A percentile compares a stretch with the other conserved stretches of the same genome.
Conservation (phyloP, 768 basidiomycete species). For the Clathrus columnatus region DNA sequence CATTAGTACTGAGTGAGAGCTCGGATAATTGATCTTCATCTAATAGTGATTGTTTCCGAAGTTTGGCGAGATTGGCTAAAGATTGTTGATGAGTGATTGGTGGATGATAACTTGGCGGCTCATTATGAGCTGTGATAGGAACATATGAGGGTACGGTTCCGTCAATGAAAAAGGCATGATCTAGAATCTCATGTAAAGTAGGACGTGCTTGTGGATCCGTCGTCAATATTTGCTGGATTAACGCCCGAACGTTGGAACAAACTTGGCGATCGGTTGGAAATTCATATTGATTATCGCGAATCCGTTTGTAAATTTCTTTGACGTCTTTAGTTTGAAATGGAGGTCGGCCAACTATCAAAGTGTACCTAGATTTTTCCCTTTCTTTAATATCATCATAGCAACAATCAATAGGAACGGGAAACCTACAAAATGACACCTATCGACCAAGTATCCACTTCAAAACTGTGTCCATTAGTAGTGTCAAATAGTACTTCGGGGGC, state of each 20-base stretch:
- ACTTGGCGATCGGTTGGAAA: conserved; percentile 75
- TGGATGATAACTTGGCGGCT: conserved; percentile 64
- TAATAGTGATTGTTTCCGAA: conserved; percentile 53
- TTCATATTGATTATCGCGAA: conserved; percentile 87
- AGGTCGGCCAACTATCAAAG: conserved; percentile 87
- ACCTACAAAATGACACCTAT: conserved; percentile 81
- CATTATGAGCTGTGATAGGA: conserved; percentile 69
- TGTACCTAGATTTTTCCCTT: conserved; percentile 58
- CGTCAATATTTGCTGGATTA: conserved; percentile 80
- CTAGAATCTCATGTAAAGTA: conserved; percentile 74
- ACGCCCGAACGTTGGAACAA: conserved; percentile 60
- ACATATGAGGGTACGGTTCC: conserved; percentile 79
- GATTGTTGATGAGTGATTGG: conserved; percentile 50
- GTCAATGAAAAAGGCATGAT: conserved; percentile 73
- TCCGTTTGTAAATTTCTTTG: conserved; percentile 92
- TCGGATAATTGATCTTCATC: conserved; percentile 49
- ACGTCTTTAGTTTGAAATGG: conserved; percentile 99
- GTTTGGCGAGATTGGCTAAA: conserved; percentile 57
- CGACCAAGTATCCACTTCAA: conserved; percentile 98
- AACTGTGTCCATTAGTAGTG: conserved; percentile 91
- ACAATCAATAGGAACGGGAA: conserved; percentile 14
- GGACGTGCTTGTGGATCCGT: conserved; percentile 78
- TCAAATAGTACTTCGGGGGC: conserved; percentile 97
- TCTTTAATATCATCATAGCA: no score
- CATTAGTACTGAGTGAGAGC: conserved; percentile 24